A percentile compares a stretch with the other conserved stretches of the same genome.
Conservation (phyloP, 805 yeast species). For the Metschnikowia santaceciliae region DNA sequence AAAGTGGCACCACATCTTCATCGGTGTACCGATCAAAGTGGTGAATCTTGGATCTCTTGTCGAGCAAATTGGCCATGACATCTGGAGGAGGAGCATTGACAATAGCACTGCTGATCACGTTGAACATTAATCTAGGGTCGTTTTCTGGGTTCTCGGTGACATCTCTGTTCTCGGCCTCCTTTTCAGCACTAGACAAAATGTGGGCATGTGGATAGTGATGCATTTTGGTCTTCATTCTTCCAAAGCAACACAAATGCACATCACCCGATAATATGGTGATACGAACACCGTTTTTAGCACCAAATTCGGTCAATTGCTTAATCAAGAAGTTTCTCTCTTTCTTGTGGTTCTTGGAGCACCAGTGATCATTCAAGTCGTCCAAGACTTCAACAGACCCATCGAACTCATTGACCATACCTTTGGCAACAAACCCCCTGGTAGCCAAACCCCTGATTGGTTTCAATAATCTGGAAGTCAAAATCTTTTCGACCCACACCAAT, state of each 20-base stretch:
- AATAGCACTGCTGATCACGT: slow-evolving; percentile 86
- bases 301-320: slow-evolving; percentile 58
- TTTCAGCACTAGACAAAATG: slow-evolving; percentile 25
- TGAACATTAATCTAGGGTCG: slow-evolving; percentile 76
- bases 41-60: slow-evolving; percentile 66
- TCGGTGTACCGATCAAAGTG: slow-evolving; percentile 60
- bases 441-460: slow-evolving; percentile 61
- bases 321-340: slow-evolving; percentile 73
- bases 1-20: slow-evolving; percentile 79
- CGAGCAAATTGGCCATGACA: slow-evolving; percentile 71
- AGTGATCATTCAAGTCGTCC: slow-evolving; percentile 93
- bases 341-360: slow-evolving; percentile 91
- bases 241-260: slow-evolving; percentile 84
- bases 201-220: slow-evolving; percentile 41
- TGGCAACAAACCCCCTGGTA: slow-evolving; percentile 53
- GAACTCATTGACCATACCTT: slow-evolving; percentile 82
- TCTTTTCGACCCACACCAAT: slow-evolving; percentile 81
- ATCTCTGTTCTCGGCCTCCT: slow-evolving; percentile 35
- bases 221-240: slow-evolving; percentile 62
- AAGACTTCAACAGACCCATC: slow-evolving; percentile 89
- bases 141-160: slow-evolving; percentile 50
- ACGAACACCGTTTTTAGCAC: slow-evolving; percentile 60
- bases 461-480: slow-evolving; percentile 57
- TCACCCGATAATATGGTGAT: slow-evolving; percentile 88
- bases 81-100: slow-evolving; percentile 91